Percentiles rank a stretch among this genome's conserved stretches.
phyloP scores from a whole-genome alignment of 2,329 filamentous ascomycete species.

The Aspergillus phoenicis region DNA sequence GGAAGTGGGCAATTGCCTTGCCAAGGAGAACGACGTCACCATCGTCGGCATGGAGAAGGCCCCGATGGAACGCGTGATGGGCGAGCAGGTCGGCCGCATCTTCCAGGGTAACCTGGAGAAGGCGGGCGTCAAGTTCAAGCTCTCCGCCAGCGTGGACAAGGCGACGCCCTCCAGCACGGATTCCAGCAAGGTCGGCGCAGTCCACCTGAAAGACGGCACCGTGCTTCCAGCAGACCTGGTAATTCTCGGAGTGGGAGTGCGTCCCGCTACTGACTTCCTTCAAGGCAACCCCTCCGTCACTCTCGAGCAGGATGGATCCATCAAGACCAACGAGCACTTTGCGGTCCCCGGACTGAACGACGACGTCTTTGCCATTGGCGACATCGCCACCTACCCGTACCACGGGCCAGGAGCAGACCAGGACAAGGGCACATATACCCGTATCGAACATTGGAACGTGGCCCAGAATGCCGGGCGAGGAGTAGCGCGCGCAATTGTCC shows the following conservation, averaged over 20 bases:
- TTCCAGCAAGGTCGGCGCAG: constrained; percentile 72
- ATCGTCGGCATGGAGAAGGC: constrained; percentile 86
- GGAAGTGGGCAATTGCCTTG: constrained; percentile 84
- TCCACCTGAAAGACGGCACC: constrained; percentile 84
- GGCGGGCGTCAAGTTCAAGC: constrained; percentile 84
- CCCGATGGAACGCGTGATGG: constrained; percentile 85
- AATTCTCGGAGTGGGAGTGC: constrained; percentile 86
- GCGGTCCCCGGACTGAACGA: constrained; percentile 69
- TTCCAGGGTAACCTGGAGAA: constrained; percentile 79
- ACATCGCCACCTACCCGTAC: constrained; percentile 95
- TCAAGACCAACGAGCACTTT: constrained; percentile 79
- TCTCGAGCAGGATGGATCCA: constrained; percentile 81
- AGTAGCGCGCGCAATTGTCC: constrained; percentile 75
- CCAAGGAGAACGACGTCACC: constrained; percentile 79
- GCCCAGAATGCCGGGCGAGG: constrained; percentile 87
- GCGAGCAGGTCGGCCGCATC: constrained; percentile 75
- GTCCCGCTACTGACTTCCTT: constrained; percentile 81
- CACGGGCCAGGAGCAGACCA: constrained; percentile 76
- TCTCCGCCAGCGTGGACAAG: constrained; percentile 79
- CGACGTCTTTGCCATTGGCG: constrained; percentile 89
- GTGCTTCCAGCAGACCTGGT: constrained; percentile 84
- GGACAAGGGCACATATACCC: constrained; percentile 62
- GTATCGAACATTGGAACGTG: constrained; percentile 99
- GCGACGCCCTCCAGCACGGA: constrained; percentile 72
- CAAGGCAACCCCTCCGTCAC: constrained; percentile 68